Evolutionary conservation across 257 asterid genomes (phyloP).

Genomic region (Schizonepeta tenuifolia): DNA sequence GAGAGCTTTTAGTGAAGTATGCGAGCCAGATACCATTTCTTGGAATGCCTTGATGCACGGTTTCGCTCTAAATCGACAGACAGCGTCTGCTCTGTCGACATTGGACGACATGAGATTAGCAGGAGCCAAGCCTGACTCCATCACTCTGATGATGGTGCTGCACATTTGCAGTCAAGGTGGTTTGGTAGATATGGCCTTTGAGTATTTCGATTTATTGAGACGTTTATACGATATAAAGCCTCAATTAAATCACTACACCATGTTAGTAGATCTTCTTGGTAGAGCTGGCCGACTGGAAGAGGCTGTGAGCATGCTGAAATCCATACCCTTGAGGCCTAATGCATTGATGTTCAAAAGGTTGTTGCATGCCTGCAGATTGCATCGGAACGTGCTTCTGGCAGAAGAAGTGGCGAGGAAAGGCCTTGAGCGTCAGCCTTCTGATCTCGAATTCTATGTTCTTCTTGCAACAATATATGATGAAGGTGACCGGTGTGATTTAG

Average conservation of each 20-base stretch:
- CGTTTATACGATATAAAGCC: slow-evolving; percentile 34
- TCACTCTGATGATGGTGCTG: slow-evolving; percentile 37
- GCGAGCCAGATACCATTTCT: slow-evolving; percentile 35
- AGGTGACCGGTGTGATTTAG: slow-evolving; percentile 35
- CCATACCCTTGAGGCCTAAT: slow-evolving; percentile 27
- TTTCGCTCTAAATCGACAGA: slow-evolving; percentile 30
- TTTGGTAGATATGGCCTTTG: slow-evolving; percentile 41
- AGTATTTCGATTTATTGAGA: slow-evolving; percentile 36
- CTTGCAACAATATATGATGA: slow-evolving; percentile 41
- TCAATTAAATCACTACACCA: slow-evolving; percentile 33
- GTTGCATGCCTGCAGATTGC: slow-evolving; percentile 40
- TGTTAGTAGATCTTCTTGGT: slow-evolving; percentile 45
- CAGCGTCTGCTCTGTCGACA: slow-evolving; percentile 30
- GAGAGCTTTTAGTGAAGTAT: slow-evolving; percentile 35
- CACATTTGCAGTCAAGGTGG: slow-evolving; percentile 36
- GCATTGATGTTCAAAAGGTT: slow-evolving; percentile 35
- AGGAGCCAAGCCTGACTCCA: slow-evolving; percentile 32
- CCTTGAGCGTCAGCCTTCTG: slow-evolving; percentile 35
- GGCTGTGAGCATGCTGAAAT: slow-evolving; percentile 29
- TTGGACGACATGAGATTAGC: slow-evolving; percentile 43
- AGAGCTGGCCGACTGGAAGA: slow-evolving; percentile 42
- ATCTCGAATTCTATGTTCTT: slow-evolving; percentile 33
- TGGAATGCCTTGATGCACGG: slow-evolving; percentile 41
- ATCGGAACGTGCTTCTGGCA: slow-evolving; percentile 36
- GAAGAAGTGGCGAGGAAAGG: slow-evolving; percentile 39